Evolutionary conservation across 1,139 yeast species (phyloP), one percentile per base, ranked within the genome.

Genomic region (Pichia sp.): DNA sequence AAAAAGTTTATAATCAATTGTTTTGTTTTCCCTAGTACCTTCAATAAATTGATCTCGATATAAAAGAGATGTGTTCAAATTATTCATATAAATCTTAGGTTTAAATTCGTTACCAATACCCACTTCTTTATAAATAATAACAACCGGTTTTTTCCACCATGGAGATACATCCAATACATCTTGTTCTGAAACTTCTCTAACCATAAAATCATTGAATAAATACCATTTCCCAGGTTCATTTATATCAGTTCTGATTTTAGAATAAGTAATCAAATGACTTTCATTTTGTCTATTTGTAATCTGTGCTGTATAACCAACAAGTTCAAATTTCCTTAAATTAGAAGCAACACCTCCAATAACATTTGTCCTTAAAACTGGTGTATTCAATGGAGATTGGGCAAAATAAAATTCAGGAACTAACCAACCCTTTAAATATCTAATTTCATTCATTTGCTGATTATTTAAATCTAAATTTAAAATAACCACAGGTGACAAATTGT

Each of bases 151-250:
- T 59, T 92, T 94, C 96, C 97, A 90, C 64, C 80, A 69, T 38
- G 71, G 71, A 1, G 80, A 69, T 45, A 89, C 68, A 58, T 87
- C 78, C 45, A 87, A 70, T 40, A 82, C 89, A 43, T 82, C 89
- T 25, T 68, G 69, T 52, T 82, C 86, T 1, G 82, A 72, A 1
- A 94, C 73, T 25, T 81, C 82, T 61, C 80, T 76, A n/a, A 89
- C 97, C 55, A 92, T 68, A 63, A 90, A 94, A 63, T 94, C 97
- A 59, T 94, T 94, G 62, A 94, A 89, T 57, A 94, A 64, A 55
- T 74, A 78, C 98, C 99, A 94, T 45, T 70, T 70, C 30, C 55
- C 51, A 10, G 42, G 28, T 3, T 56, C 57, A 3, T 48, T 47
- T 4, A 33, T 16, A 33, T 46, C 53, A 23, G 48, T 44, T 16